Conservation (phyloP, 129 eudicot genomes). For the Flaveria ramosissima region DNA sequence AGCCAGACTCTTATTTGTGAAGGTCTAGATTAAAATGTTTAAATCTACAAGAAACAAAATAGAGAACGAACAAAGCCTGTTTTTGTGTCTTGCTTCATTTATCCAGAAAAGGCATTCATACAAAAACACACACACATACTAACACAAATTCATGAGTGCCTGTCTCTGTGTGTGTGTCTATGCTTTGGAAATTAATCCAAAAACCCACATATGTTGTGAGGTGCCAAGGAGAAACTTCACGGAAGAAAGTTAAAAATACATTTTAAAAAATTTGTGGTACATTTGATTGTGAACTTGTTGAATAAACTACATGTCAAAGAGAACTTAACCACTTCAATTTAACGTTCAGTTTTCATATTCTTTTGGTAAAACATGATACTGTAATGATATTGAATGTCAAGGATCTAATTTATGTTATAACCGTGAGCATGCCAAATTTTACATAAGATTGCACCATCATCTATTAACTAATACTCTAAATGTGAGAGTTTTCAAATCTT, state of each 20-base stretch:
- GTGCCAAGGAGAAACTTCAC: neutral
- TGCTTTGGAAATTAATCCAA: neutral
- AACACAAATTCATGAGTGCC: neutral
- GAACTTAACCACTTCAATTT: neutral
- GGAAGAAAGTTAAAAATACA: neutral
- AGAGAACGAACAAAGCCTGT: neutral
- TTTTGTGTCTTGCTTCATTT: neutral
- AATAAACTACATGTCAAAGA: neutral
- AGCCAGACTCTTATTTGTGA: conserved; percentile 3
- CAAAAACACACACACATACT: too few species aligned
- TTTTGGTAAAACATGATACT: neutral
- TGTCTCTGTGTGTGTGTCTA: neutral
- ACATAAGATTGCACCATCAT: neutral
- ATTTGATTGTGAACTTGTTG: neutral
- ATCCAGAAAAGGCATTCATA: neutral
- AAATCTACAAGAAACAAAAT: neutral
- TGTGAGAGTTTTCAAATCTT: neutral
- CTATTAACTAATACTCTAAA: neutral
- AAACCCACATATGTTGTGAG: neutral
- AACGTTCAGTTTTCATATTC: neutral
- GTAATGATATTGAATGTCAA: neutral
- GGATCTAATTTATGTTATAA: neutral
- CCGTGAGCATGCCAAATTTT: neutral
- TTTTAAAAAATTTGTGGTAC: neutral
- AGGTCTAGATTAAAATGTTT: conserved; percentile 1